These are phyloP conservation scores for Remersonia thermophila DNA, from an alignment of 2,329 filamentous ascomycete species.

Conservation along the genomic window DNA sequence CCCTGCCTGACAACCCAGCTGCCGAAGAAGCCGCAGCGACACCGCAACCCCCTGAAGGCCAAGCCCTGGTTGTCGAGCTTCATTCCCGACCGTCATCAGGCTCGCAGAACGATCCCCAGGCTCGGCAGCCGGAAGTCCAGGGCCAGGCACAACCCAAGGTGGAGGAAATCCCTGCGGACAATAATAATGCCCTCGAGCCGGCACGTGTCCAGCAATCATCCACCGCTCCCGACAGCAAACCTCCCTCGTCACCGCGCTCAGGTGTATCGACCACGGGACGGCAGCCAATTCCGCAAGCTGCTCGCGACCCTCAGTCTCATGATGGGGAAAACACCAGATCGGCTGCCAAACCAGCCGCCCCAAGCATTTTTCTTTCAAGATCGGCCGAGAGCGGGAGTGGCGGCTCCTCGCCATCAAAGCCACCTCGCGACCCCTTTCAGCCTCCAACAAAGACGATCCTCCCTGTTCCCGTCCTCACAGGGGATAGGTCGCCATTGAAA, in stretches of 20 bases:
- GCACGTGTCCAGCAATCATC: conserved; percentile 14
- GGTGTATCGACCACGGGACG: conserved; percentile 26
- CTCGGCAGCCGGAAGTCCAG: neutral
- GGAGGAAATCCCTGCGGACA: neutral
- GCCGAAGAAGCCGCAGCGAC: conserved; percentile 1
- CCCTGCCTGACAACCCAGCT: conserved; percentile 11
- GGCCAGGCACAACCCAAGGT: neutral
- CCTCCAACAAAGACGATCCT: conserved; percentile 19
- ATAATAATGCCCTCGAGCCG: neutral
- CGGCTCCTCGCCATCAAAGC: conserved; percentile 20
- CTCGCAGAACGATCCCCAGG: neutral
- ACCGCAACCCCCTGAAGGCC: conserved; percentile 1
- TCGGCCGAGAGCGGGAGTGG: conserved; percentile 16
- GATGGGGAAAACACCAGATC: conserved; percentile 17
- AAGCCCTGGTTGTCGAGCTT: conserved; percentile 18
- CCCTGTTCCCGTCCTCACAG: conserved; percentile 9
- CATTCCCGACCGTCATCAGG: conserved; percentile 14
- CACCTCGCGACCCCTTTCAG: conserved; percentile 9
- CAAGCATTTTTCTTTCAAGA: conserved; percentile 9
- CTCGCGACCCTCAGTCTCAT: conserved; percentile 23
- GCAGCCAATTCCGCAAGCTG: no score
- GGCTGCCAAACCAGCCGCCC: conserved; percentile 11
- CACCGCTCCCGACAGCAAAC: conserved; percentile 24
- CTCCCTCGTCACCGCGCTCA: conserved; percentile 32
- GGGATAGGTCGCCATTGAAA: conserved; percentile 5